Evolutionary conservation across 352 stramenopile genomes (phyloP).

Genomic region (Pseudoperonospora humuli): DNA sequence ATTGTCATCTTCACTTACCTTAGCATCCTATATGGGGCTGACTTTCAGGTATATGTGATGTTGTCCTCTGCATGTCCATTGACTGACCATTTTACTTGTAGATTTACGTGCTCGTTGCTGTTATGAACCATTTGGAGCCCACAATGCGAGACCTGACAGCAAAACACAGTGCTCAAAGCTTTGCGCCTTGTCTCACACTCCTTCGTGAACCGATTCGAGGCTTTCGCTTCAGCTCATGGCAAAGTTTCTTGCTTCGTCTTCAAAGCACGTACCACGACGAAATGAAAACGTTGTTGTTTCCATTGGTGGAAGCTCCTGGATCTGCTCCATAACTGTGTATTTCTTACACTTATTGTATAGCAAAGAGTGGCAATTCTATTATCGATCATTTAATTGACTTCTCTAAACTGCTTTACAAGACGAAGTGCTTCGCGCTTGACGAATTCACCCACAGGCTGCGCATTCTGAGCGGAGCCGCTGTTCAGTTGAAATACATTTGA

Average conservation of each 20-base stretch:
- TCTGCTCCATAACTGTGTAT: slow-evolving; percentile 21
- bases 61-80: not conserved
- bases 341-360: not conserved
- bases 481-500: not conserved
- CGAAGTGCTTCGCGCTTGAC: slow-evolving; percentile 15
- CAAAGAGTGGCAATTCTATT: not conserved
- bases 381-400: slow-evolving; percentile 1
- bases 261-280: slow-evolving; percentile 44
- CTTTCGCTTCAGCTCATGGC: slow-evolving; percentile 40
- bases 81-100: slow-evolving; percentile 10
- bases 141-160: slow-evolving; percentile 27
- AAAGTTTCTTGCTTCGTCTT: slow-evolving; percentile 33
- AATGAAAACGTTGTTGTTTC: slow-evolving; percentile 3
- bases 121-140: slow-evolving; percentile 42
- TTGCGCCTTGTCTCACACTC: slow-evolving; percentile 28
- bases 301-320: slow-evolving; percentile 18
- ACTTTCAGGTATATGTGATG: slow-evolving; percentile 39
- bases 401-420: slow-evolving; percentile 5
- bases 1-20: slow-evolving; percentile 46
- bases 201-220: slow-evolving; percentile 32
- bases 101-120: slow-evolving; percentile 43
- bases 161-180: slow-evolving; percentile 18
- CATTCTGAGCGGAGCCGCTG: slow-evolving; percentile 12
- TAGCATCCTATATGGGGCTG: slow-evolving; percentile 41
- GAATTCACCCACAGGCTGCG: slow-evolving; percentile 4